Conservation (phyloP, 148 eudicot species). For the Diospyros lotus region DNA sequence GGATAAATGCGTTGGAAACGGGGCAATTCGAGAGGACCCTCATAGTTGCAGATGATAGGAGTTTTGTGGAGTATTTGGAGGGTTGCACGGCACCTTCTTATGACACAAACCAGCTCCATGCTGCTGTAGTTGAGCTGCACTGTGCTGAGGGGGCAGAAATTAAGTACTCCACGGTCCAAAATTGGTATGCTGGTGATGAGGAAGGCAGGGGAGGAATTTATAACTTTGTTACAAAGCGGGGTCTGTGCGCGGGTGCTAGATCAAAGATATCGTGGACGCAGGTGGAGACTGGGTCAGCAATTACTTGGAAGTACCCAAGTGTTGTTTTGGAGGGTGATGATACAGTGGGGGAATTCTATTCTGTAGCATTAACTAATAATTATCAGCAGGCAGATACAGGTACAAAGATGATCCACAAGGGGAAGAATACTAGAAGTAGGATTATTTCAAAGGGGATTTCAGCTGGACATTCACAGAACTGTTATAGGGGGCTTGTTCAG, state of each 20-base stretch:
- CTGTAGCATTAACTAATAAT: slow-evolving; percentile 87
- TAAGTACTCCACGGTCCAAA: slow-evolving; percentile 88
- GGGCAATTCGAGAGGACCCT: slow-evolving; percentile 95
- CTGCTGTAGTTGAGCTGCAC: slow-evolving; percentile 86
- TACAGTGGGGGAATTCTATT: slow-evolving; percentile 92
- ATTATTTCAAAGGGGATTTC: slow-evolving; percentile 94
- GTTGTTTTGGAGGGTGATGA: slow-evolving; percentile 88
- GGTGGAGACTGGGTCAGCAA: slow-evolving; percentile 96
- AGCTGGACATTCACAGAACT: slow-evolving; percentile 80
- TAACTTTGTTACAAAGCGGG: slow-evolving; percentile 94
- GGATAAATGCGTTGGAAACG: slow-evolving; percentile 85
- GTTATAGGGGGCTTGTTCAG: slow-evolving; percentile 93
- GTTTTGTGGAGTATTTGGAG: slow-evolving; percentile 93
- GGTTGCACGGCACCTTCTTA: slow-evolving; percentile 94
- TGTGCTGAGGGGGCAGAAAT: slow-evolving; percentile 74
- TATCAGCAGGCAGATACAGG: slow-evolving; percentile 96
- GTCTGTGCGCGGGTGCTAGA: slow-evolving; percentile 70
- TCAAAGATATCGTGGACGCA: slow-evolving; percentile 98
- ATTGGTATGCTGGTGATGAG: slow-evolving; percentile 94
- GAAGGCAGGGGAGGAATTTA: slow-evolving; percentile 83
- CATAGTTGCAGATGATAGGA: slow-evolving; percentile 84
- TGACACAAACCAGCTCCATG: slow-evolving; percentile 85
- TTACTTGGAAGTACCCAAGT: slow-evolving; percentile 98
- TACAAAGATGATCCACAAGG: slow-evolving; percentile 95
- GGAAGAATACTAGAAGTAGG: slow-evolving; percentile 85